phyloP scores from a whole-genome alignment of 768 basidiomycete species.

The Lepiota brunneoincarnata region DNA sequence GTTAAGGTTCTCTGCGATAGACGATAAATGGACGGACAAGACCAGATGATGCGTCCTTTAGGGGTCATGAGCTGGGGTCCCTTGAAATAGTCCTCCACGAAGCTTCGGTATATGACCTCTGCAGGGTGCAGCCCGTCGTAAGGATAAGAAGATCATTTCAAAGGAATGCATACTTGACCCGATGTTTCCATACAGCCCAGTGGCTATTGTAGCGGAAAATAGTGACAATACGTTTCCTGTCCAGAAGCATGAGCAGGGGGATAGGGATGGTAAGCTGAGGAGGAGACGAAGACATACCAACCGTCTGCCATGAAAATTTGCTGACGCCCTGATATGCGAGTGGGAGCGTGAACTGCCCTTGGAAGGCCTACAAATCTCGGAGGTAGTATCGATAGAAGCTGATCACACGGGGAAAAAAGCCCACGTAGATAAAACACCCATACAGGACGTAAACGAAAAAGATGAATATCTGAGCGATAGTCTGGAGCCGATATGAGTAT shows the following conservation, averaged over 20 bases:
- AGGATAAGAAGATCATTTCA: neutral
- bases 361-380: slow-evolving; percentile 39
- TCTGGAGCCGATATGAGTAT: slow-evolving; percentile 16
- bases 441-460: slow-evolving; percentile 55
- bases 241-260: neutral
- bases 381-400: neutral
- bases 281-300: slow-evolving; percentile 25
- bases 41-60: slow-evolving; percentile 44
- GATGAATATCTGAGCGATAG: slow-evolving; percentile 48
- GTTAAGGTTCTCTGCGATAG: neutral
- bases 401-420: slow-evolving; percentile 6
- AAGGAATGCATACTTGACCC: slow-evolving; percentile 40
- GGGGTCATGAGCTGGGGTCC: slow-evolving; percentile 47
- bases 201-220: slow-evolving; percentile 54
- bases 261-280: neutral
- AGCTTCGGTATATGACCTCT: slow-evolving; percentile 53
- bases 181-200: slow-evolving; percentile 63
- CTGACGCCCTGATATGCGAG: slow-evolving; percentile 45
- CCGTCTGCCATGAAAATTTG: slow-evolving; percentile 45
- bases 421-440: slow-evolving; percentile 48
- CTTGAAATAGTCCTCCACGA: slow-evolving; percentile 46
- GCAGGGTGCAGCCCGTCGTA: neutral
- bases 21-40: slow-evolving; percentile 23
- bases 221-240: slow-evolving; percentile 46
- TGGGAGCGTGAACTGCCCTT: slow-evolving; percentile 58